Evolutionary conservation across 345 rosid species (phyloP), one percentile per base, ranked within the genome.

Genomic region (Eucalyptus erythrocorys): DNA sequence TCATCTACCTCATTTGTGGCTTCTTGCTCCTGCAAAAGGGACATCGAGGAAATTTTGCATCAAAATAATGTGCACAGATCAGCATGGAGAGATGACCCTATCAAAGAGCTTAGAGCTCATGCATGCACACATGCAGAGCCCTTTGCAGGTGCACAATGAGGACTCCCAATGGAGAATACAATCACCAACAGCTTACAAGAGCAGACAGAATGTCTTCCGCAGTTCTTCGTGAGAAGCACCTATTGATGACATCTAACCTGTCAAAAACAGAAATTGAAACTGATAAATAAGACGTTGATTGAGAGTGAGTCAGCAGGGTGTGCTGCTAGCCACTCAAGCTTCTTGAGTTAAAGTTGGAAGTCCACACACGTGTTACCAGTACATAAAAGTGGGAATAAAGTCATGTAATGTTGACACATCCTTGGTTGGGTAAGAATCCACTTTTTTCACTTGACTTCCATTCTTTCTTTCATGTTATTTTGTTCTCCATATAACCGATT

Each of bases 161-260:
- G 27, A 87, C 47, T 88, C 19, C 68, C 80, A 34, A 71, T 30
- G 34, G 71, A 17, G 55, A 26, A 85, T 13, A 82, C n/a, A 48
- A 85, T 85, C 61, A 59, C 22, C 50, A 86, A 55, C 55, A 87
- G 90, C 99, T 92, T 93, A 96, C 99, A 88, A 95, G 97, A 87
- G 99, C 93, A 91, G 91, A 91, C 91, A 97, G 89, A 89, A 97
- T 97, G 30, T 94, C 97, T 90, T 97, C 97, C 49, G 93, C 93
- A 14, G 97, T 96, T 91, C 91, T 95, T 89, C 84, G 90, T 43
- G 96, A 95, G 92, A 96, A 97, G 91, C 99, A 96, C 89, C 92
- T 92, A 79, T 95, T 93, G 51, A 97, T 96, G 82, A 96, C 92
- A 94, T 93, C 96, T 91, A 95, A 92, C 92, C 99, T 97, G 95